Base-by-base conservation (phyloP, 768 basidiomycete genomes). In the Heimioporus sp. region DNA sequence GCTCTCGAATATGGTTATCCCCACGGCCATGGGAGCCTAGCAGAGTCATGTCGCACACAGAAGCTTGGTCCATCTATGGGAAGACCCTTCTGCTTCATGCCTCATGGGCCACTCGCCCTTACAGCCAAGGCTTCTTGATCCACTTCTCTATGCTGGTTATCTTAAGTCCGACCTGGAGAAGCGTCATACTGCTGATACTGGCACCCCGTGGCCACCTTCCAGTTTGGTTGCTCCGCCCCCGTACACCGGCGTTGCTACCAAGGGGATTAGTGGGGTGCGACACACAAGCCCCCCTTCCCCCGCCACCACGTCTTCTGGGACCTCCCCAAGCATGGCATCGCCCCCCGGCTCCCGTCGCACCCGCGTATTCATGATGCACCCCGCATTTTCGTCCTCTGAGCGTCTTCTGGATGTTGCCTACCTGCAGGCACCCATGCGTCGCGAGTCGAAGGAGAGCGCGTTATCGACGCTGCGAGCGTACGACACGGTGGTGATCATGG, bases 401-500 rank as follows among this genome's bases (percentile, higher is more conserved):
- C 61, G 52, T 48, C 43, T 55, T 48, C 54, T 47, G 16, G 62
- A 64, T 15, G 35, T 66, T 20, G 55, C 57, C 3, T 66, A 68
- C 34, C 40, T 68, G 13, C 55, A 55, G 21, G 51, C 61, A 6
- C 69, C 69, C 0, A 54, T 69, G 57, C 61, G 61, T 15, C 53
- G 49, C 3, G 59, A 69, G 19, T 69, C 65, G 0, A 56, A 52
- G 40, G 69, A 69, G 48, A 55, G 69, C 12, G 69, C 65, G 1
- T 45, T 69, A 1, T 65, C 76, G 30, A 71, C 65, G 32, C 62
- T 83, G 5, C 56, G 65, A 30, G 64, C 73, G 47, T 85, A 81
- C 53, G 74, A 85, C 49, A 85, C 82, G 0, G 73, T 83, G 11
- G 66, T 85, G 40, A 62, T 86, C 37, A 71, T 86, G 48, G 82